These are phyloP conservation scores for Mucor lusitanicus DNA, from an alignment of 371 early-diverging fungal genomes.

Conservation along the genomic window DNA sequence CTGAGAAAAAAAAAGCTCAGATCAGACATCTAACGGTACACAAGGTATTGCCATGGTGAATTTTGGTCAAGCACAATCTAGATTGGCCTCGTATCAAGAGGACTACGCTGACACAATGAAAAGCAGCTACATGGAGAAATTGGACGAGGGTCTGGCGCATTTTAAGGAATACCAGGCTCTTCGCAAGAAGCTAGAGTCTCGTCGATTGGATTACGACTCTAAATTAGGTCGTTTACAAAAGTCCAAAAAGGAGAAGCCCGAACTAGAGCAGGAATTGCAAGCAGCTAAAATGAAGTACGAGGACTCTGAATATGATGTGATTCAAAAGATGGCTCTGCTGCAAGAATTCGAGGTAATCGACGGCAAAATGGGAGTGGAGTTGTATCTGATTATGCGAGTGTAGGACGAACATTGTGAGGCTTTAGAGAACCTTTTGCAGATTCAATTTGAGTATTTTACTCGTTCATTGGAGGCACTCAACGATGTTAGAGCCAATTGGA, in stretches of 20 bases:
- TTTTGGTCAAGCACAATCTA: slow-evolving; percentile 68
- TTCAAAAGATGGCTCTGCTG: slow-evolving; percentile 66
- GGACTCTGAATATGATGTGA: slow-evolving; percentile 74
- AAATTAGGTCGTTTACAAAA: slow-evolving; percentile 85
- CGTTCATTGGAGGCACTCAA: slow-evolving; percentile 45
- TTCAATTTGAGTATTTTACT: slow-evolving; percentile 54
- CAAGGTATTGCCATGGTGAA: slow-evolving; percentile 53
- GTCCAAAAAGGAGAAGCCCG: slow-evolving; percentile 87
- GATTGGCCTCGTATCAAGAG: slow-evolving; percentile 61
- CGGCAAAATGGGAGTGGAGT: background rate
- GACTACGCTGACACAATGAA: slow-evolving; percentile 52
- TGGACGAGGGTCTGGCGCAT: slow-evolving; percentile 16
- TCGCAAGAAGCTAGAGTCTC: slow-evolving; percentile 84
- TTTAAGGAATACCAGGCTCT: slow-evolving; percentile 65
- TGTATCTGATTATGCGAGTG: background rate
- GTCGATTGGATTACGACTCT: slow-evolving; percentile 91
- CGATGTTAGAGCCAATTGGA: slow-evolving; percentile 15
- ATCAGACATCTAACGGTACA: background rate
- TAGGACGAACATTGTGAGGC: slow-evolving; percentile 63
- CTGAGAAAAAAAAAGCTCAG: background rate
- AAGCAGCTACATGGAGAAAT: slow-evolving; percentile 45
- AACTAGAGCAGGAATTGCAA: slow-evolving; percentile 88
- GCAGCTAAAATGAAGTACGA: slow-evolving; percentile 91
- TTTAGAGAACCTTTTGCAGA: slow-evolving; percentile 56
- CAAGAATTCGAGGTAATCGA: slow-evolving; percentile 67